Evolutionary conservation across 768 basidiomycete genomes (phyloP).

Genomic region (Psilocybe sp.): DNA sequence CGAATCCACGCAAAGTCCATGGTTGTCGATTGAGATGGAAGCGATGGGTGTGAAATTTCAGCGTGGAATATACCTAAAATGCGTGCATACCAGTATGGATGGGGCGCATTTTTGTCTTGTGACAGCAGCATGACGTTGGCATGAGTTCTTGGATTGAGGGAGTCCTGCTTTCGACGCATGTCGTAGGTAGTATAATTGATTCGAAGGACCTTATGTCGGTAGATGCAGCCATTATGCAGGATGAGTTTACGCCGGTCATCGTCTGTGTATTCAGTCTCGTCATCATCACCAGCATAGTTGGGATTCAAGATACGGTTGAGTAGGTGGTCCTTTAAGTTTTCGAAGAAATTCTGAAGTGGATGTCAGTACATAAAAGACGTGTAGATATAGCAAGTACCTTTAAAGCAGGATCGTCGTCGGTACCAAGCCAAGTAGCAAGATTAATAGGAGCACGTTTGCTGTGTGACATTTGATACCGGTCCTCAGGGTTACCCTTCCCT

Average conservation of each 20-base stretch:
- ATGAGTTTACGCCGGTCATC: slow-evolving; percentile 15
- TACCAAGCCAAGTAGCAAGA: slow-evolving; percentile 10
- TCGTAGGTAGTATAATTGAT: slow-evolving; percentile 44
- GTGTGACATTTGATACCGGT: slow-evolving; percentile 15
- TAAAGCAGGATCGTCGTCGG: slow-evolving; percentile 24
- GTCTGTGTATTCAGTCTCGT: slow-evolving; percentile 8
- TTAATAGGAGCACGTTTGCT: slow-evolving; percentile 7
- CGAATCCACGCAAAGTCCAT: slow-evolving; percentile 25
- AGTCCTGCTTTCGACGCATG: slow-evolving; percentile 32
- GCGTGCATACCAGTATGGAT: slow-evolving; percentile 34
- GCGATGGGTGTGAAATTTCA: slow-evolving; percentile 3
- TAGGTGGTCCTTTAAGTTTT: slow-evolving; percentile 25
- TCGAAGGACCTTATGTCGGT: slow-evolving; percentile 24
- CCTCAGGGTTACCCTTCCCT: slow-evolving; percentile 7
- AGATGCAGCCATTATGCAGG: slow-evolving; percentile 22
- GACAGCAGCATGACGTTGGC: slow-evolving; percentile 32
- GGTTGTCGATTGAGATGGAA: not conserved
- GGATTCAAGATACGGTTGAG: slow-evolving; percentile 20
- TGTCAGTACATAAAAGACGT: not conserved
- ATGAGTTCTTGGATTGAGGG: slow-evolving; percentile 34
- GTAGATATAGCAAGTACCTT: slow-evolving; percentile 16
- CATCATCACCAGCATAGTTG: slow-evolving; percentile 21
- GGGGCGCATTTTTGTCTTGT: slow-evolving; percentile 5
- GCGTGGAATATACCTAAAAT: slow-evolving; percentile 20
- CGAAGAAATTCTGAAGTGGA: slow-evolving; percentile 17